These are phyloP conservation scores for Penicillium occitanis DNA, from an alignment of 2,329 filamentous ascomycete species.

Conservation along the genomic window DNA sequence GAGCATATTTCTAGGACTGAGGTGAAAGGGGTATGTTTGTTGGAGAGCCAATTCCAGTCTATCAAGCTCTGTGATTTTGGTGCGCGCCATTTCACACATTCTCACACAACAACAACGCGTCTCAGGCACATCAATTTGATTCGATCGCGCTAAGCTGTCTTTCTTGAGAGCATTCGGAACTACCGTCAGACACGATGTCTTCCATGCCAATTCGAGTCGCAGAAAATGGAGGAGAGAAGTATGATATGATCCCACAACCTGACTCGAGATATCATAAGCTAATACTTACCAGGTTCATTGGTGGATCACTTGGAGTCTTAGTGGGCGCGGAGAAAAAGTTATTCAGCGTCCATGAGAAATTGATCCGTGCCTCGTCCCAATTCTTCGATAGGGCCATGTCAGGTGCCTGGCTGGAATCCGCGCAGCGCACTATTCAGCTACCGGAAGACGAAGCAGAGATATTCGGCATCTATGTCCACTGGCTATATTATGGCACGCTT, in stretches of 20 bases:
- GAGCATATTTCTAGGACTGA: not conserved
- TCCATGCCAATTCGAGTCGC: not conserved
- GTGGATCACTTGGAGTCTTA: conserved; percentile 33
- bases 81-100: not conserved
- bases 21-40: not conserved
- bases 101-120: not conserved
- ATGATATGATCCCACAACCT: not conserved
- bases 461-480: conserved; percentile 23
- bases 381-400: conserved; percentile 22
- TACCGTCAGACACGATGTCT: not conserved
- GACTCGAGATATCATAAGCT: not conserved
- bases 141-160: not conserved
- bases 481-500: conserved; percentile 22
- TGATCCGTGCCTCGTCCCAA: conserved; percentile 9
- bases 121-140: too few relatives aligned
- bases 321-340: conserved; percentile 8
- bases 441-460: conserved; percentile 23
- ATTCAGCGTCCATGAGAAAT: conserved; percentile 23
- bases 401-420: conserved; percentile 18
- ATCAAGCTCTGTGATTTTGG: not conserved
- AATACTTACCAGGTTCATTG: conserved; percentile 33
- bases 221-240: not conserved
- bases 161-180: not conserved
- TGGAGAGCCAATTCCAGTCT: not conserved
- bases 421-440: conserved; percentile 21